Evolutionary conservation across 2,329 filamentous ascomycete species (phyloP), one percentile per base, ranked within the genome.

Genomic region (Aspergillus hiratsukae): DNA sequence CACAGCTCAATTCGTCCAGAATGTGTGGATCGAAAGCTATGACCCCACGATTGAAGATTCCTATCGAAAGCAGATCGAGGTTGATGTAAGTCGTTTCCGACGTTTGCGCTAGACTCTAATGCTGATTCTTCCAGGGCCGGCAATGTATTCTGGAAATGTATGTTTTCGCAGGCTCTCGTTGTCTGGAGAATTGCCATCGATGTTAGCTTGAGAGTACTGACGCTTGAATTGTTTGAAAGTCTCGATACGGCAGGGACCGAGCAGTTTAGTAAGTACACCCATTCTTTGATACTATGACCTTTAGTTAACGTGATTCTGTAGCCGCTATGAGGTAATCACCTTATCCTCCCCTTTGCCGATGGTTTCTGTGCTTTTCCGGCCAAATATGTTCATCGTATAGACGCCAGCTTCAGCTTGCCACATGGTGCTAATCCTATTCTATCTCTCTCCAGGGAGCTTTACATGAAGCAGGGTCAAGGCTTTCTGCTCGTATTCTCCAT

Each of bases 401-500:
- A 23, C 23, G 43, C 41, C 11, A 23, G 4, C 8, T 27, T 25
- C 23, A 14, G 5, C 21, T 25, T 23, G 19, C 21, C 21, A 41
- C 10, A 25, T 46, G 3, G 11, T 23, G 43, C 43, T 46, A 25
- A 46, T 11, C 21, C 11, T 45, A 17, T 46, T 37, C 55, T 65
- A 48, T 66, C 51, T 51, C 48, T 53, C 43, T 53, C 49, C 64
- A 83, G 89, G 69, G 90, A 94, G 71, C 80, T 93, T 48, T 94
- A 96, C 78, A 95, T 96, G 90, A 94, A 94, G 72, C 90, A 91
- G 41, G 91, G 91, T 54, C 90, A 96, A 76, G 91, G 91, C 0
- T 96, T 96, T 72, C 83, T 96, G 54, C 82, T 96, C 40, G 91
- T 96, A 56, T 96, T 96, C 77, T 93, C 89, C 75, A 96, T 96